Evolutionary conservation across 768 basidiomycete genomes (phyloP).

Genomic region (Pseudohyphozyma bogoriensis): DNA sequence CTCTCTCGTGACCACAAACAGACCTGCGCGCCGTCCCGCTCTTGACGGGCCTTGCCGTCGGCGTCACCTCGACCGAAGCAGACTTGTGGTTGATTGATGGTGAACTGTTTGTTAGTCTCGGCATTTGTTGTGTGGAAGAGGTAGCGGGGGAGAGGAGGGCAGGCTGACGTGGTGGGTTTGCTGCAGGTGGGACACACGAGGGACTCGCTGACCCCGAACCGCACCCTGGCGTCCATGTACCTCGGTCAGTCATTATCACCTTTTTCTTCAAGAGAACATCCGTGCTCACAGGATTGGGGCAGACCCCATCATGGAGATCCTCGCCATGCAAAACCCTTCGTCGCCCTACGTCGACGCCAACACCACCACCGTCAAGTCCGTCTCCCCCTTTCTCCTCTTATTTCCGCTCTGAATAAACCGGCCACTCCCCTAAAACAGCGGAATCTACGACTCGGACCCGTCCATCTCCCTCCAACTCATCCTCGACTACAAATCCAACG

Average conservation of each 20-base stretch:
- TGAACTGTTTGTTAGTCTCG: not conserved
- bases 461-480: not conserved
- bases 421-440: not conserved
- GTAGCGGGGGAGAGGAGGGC: not conserved
- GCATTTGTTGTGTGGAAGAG: not conserved
- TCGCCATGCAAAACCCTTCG: not conserved
- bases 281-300: no score
- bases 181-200: not conserved
- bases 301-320: not conserved
- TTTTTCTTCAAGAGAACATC: not conserved
- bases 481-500: not conserved
- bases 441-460: not conserved
- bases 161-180: no score
- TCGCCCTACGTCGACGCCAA: not conserved
- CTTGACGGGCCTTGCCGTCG: not conserved
- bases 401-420: not conserved
- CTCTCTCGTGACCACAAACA: no score
- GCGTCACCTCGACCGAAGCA: not conserved
- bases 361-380: not conserved
- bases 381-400: not conserved
- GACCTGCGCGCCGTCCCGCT: not conserved
- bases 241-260: not conserved
- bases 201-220: not conserved
- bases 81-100: not conserved
- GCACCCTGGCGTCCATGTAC: not conserved